A percentile compares a stretch with the other conserved stretches of the same genome.
Evolutionary conservation across 2,329 filamentous ascomycete genomes (phyloP).

Genomic region (Helicocarpus griseus): DNA sequence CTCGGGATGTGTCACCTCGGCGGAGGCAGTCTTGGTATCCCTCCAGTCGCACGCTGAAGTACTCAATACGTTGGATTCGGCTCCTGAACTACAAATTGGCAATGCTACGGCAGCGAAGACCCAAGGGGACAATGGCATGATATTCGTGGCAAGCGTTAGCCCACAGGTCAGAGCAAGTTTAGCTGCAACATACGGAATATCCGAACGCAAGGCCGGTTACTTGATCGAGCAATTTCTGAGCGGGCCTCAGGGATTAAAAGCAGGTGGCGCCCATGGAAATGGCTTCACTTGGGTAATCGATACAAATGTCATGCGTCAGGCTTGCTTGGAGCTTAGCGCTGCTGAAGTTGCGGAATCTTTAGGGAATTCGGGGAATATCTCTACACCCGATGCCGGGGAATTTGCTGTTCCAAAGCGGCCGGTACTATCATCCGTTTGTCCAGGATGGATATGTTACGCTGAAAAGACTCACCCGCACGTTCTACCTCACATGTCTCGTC

Average conservation of each 20-base stretch:
- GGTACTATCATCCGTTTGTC: conserved; percentile 74
- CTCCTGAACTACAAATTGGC: conserved; percentile 39
- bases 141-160: conserved; percentile 88
- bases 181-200: conserved; percentile 70
- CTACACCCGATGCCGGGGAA: conserved; percentile 10
- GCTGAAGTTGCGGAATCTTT: conserved; percentile 53
- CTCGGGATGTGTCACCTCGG: conserved; percentile 93
- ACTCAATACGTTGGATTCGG: conserved; percentile 64
- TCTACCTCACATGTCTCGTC: conserved; percentile 75
- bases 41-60: conserved; percentile 92
- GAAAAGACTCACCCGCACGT: conserved; percentile 96
- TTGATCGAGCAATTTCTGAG: conserved; percentile 76
- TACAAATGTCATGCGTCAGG: conserved; percentile 73
- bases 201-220: conserved; percentile 61
- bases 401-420: conserved; percentile 29
- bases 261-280: conserved; percentile 62
- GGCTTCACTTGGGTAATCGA: conserved; percentile 85
- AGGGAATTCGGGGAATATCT: conserved; percentile 7
- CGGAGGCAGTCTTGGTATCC: conserved; percentile 92
- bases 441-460: conserved; percentile 97
- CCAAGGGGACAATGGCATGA: conserved; percentile 45
- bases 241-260: conserved; percentile 58
- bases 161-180: conserved; percentile 85
- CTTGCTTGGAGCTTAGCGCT: conserved; percentile 68
- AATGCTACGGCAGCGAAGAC: conserved; percentile 44